phyloP scores from a whole-genome alignment of 2,329 filamentous ascomycete species.

The Myriangium duriaei region DNA sequence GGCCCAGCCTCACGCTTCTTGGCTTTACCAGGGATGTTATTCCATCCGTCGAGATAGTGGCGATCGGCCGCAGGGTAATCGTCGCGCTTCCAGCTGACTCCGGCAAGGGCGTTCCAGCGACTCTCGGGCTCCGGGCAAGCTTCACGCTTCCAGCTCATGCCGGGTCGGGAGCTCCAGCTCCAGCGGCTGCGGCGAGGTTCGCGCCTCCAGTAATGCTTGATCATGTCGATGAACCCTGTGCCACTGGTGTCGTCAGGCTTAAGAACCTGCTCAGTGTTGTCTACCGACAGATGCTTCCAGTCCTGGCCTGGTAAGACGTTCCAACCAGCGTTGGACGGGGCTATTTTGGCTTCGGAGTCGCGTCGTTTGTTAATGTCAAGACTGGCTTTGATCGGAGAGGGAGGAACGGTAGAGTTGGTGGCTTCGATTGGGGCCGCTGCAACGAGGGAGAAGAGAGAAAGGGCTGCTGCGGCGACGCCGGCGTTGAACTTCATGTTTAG shows the following conservation, averaged over 20 bases:
- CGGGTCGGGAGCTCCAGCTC: slow-evolving; percentile 8
- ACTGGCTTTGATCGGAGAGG: too few relatives aligned
- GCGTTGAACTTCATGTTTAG: slow-evolving; percentile 19
- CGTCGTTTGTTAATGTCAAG: slow-evolving; percentile 15
- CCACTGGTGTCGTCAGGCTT: too few relatives aligned
- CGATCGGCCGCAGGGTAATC: too few relatives aligned
- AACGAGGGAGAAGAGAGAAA: slow-evolving; percentile 8
- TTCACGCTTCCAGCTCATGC: slow-evolving; percentile 1
- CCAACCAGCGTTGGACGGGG: too few relatives aligned
- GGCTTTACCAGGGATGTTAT: slow-evolving; percentile 10
- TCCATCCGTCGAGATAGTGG: slow-evolving; percentile 8
- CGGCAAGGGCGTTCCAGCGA: neutral
- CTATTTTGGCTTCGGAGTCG: too few relatives aligned
- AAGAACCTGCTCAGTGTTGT: too few relatives aligned
- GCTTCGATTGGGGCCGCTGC: slow-evolving; percentile 19
- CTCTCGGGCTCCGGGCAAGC: neutral
- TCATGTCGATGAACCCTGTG: too few relatives aligned
- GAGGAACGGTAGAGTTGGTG: slow-evolving; percentile 20
- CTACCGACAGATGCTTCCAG: too few relatives aligned
- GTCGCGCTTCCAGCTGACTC: neutral
- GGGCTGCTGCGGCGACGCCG: slow-evolving; percentile 6
- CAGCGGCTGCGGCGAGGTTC: too few relatives aligned
- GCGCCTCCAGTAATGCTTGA: too few relatives aligned
- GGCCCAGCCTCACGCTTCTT: slow-evolving; percentile 16
- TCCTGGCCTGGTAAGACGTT: slow-evolving; percentile 30